phyloP scores from a whole-genome alignment of 306 rosid species.

The Pyrus bretschneideri region DNA sequence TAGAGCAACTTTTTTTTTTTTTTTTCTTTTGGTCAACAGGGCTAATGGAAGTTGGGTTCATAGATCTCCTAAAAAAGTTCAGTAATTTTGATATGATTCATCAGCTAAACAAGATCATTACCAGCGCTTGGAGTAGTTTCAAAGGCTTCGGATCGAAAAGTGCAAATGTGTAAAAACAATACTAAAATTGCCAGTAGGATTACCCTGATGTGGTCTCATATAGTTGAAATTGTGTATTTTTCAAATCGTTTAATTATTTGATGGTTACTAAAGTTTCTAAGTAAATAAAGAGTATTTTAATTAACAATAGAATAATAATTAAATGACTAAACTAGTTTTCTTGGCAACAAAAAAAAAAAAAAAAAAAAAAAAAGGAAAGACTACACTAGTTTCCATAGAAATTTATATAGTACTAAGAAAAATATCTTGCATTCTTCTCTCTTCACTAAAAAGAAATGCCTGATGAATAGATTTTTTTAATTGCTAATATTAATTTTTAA shows the following conservation, averaged over 20 bases:
- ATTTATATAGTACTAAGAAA: background rate
- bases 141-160: background rate
- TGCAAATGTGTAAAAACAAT: background rate
- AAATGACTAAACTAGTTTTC: too few species aligned
- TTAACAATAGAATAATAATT: background rate
- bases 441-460: too few species aligned
- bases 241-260: too few species aligned
- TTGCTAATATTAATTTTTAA: too few species aligned
- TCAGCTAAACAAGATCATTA: slow-evolving; percentile 32
- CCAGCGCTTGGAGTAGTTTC: slow-evolving; percentile 17
- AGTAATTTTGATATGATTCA: slow-evolving; percentile 13
- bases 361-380: too few species aligned
- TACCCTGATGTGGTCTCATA: too few species aligned
- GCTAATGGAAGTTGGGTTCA: background rate
- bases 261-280: background rate
- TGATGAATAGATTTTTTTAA: too few species aligned
- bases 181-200: background rate
- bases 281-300: too few species aligned
- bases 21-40: too few species aligned
- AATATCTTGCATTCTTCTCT: too few species aligned
- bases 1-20: too few species aligned
- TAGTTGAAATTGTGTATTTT: background rate
- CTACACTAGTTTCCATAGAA: background rate
- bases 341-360: too few species aligned
- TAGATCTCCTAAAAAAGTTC: slow-evolving; percentile 28